Percentiles rank a stretch among this genome's conserved stretches.
Conservation (phyloP, 176 grass and related monocot genomes). For the Rhynchospora breviuscula region DNA sequence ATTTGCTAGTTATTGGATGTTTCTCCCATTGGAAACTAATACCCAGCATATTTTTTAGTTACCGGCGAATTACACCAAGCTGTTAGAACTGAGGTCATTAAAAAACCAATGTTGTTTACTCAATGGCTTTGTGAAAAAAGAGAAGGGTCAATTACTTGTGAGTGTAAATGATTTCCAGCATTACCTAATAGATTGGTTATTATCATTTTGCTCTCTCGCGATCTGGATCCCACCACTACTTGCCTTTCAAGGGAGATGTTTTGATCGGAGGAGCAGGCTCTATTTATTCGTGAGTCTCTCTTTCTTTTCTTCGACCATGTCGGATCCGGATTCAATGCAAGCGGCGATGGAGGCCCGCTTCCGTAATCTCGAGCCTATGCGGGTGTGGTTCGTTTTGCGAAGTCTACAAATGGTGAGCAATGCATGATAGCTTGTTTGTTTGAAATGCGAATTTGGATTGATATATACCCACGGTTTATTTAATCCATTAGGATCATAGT, state of each 20-base stretch:
- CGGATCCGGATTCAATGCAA: slow-evolving; percentile 55
- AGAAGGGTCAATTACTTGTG: too few relatives aligned
- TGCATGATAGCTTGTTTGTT: background rate
- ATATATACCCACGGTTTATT: background rate
- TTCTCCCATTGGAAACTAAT: too few relatives aligned
- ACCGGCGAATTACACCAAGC: too few relatives aligned
- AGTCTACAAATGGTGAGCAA: slow-evolving; percentile 75
- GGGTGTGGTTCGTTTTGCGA: slow-evolving; percentile 84
- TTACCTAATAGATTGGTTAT: too few relatives aligned
- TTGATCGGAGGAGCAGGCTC: background rate
- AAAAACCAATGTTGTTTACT: too few relatives aligned
- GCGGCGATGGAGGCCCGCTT: slow-evolving; percentile 75
- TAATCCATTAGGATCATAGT: slow-evolving; percentile 6
- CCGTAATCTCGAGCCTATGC: slow-evolving; percentile 70
- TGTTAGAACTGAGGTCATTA: too few relatives aligned
- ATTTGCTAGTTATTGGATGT: too few relatives aligned
- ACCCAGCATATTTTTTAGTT: too few relatives aligned
- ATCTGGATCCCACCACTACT: slow-evolving; percentile 17
- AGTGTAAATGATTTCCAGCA: too few relatives aligned
- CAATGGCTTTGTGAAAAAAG: too few relatives aligned
- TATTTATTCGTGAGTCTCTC: background rate
- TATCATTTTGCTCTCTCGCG: background rate
- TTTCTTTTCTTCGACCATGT: slow-evolving; percentile 29
- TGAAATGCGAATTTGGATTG: background rate
- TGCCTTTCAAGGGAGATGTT: slow-evolving; percentile 21